Percentiles rank a stretch among this genome's conserved stretches.
These are phyloP conservation scores for Rossbeevera mucosa DNA, from an alignment of 768 basidiomycete genomes.

Conservation along the genomic window DNA sequence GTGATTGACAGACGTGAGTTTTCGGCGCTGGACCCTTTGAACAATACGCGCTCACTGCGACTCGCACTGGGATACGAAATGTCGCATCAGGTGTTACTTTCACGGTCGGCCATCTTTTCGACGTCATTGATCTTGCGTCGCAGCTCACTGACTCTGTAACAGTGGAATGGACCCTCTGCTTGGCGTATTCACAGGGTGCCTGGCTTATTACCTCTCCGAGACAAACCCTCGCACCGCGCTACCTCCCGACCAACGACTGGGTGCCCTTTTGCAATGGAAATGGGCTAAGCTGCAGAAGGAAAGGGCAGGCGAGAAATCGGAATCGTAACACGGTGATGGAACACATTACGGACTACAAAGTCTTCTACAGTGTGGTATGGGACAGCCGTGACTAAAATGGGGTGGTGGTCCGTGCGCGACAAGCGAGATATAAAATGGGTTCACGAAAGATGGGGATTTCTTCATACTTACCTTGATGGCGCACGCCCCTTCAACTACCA, in stretches of 20 bases:
- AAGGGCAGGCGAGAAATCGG: conserved; percentile 1
- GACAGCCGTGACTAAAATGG: too few species aligned
- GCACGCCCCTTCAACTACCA: conserved; percentile 46
- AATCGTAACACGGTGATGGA: neutral
- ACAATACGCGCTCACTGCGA: neutral
- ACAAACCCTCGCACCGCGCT: conserved; percentile 71
- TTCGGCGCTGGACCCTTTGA: neutral
- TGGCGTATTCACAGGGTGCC: conserved; percentile 70
- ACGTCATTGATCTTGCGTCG: neutral
- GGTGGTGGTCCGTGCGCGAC: conserved; percentile 25
- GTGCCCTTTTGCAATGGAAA: conserved; percentile 62
- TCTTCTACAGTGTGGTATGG: too few species aligned
- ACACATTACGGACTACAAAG: neutral
- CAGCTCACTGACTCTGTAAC: conserved; percentile 5
- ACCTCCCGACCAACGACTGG: conserved; percentile 50
- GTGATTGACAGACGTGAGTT: conserved; percentile 9
- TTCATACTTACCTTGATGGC: conserved; percentile 64
- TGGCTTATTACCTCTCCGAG: conserved; percentile 80
- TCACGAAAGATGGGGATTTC: neutral
- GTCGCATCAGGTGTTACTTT: conserved; percentile 39
- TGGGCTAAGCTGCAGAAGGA: conserved; percentile 40
- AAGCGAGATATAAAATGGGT: conserved; percentile 10
- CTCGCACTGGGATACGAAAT: conserved; percentile 23
- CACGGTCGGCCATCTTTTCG: conserved; percentile 24
- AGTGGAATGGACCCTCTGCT: conserved; percentile 69